Conservation (phyloP, 2,329 filamentous ascomycete genomes). For the Claviceps citrina region DNA sequence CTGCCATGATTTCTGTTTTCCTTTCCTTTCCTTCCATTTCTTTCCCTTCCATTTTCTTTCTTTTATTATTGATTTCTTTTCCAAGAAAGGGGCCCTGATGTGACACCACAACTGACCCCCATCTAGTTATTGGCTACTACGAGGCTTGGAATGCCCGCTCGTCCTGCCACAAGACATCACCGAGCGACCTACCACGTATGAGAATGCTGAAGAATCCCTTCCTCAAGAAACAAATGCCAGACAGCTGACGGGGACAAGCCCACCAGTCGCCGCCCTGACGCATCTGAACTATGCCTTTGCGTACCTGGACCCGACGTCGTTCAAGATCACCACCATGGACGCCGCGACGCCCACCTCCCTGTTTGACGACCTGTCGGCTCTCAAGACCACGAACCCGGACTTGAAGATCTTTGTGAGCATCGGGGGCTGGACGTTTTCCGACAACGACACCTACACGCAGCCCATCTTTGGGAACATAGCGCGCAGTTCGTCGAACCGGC, state of each 20-base stretch:
- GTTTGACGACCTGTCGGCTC: neutral
- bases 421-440: constrained; percentile 22
- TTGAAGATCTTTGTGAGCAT: constrained; percentile 19
- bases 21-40: too few relatives aligned
- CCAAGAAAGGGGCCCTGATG: too few relatives aligned
- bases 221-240: too few relatives aligned
- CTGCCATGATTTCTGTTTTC: too few relatives aligned
- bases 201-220: too few relatives aligned
- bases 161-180: constrained; percentile 1
- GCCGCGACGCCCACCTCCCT: neutral
- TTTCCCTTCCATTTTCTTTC: too few relatives aligned
- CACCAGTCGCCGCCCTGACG: constrained; percentile 5
- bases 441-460: constrained; percentile 11
- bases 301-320: constrained; percentile 11
- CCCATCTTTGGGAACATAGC: constrained; percentile 18
- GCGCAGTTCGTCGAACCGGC: neutral
- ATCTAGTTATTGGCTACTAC: constrained; percentile 10
- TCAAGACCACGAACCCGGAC: constrained; percentile 10
- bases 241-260: too few relatives aligned
- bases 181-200: neutral
- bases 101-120: too few relatives aligned
- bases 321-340: constrained; percentile 13
- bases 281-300: constrained; percentile 15
- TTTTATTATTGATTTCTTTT: too few relatives aligned
- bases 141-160: constrained; percentile 6